Base-by-base conservation (phyloP, 2,329 filamentous ascomycete species). In the Endothia cerciana region DNA sequence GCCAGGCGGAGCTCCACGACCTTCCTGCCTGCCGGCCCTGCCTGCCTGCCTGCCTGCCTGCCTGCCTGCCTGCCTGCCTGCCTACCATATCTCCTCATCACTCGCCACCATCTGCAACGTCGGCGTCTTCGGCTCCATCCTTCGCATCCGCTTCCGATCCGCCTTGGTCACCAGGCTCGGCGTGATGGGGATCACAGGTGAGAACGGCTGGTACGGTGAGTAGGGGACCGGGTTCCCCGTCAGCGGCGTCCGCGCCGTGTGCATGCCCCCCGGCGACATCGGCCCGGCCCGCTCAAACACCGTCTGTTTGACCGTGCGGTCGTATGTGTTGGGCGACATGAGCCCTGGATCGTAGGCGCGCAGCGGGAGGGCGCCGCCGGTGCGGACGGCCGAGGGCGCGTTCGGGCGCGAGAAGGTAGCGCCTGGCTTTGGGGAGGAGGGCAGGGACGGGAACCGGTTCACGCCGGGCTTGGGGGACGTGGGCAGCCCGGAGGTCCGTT, bases 161-260 rank as follows among this genome's bases (percentile, higher is more conserved):
- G 87, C 85, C 76, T 83, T 87, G 30, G 88, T 92, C 19, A 92
- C 87, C 57, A 94, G 78, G 25, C 86, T 87, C n/a, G 91, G 91
- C 38, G 91, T 93, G 59, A 94, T 86, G 1, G 91, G 91, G 60
- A 93, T 84, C 58, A 91, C 82, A 1, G 91, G 90, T 7, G 89
- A 91, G 74, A 89, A 91, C 0, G 91, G 91, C 80, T 94, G 91
- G 71, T 94, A 94, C 0, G 91, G 90, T 64, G 86, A 88, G 76
- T 94, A 94, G 1, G 91, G 91, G 28, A 89, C 85, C 1, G 87
- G 83, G 28, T 81, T 82, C 4, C 85, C 87, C 1, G 84, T 87
- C 74, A 81, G 85, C 0, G 90, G 91, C 2, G 87, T 90, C 56
- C 84, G 85, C 30, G 87, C 80, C 0, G 77, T 78, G 2, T 62